phyloP scores from a whole-genome alignment of 768 basidiomycete genomes.

The Stropharia rugosoannulata region DNA sequence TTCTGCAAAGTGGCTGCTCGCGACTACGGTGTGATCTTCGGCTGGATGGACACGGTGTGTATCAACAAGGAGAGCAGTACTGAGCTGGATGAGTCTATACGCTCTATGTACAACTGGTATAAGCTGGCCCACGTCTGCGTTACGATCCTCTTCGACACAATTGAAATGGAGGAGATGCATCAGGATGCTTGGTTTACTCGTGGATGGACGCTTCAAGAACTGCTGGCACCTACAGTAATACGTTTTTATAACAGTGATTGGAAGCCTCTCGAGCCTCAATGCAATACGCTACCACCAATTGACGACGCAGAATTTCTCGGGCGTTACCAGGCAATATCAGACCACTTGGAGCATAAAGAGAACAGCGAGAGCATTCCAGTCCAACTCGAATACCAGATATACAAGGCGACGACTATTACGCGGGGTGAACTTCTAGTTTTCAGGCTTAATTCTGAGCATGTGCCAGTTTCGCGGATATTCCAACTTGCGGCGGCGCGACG shows the following conservation, averaged over 20 bases:
- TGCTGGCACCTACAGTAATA: not conserved
- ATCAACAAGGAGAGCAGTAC: not conserved
- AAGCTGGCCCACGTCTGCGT: not conserved
- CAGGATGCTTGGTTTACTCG: not conserved
- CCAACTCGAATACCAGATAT: no score
- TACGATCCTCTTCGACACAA: not conserved
- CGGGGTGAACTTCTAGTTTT: no score
- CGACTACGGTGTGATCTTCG: not conserved
- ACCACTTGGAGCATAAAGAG: no score
- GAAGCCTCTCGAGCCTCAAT: not conserved
- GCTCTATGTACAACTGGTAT: not conserved
- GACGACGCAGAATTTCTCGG: no score
- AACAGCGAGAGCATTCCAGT: no score
- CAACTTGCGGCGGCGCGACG: no score
- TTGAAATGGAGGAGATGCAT: not conserved
- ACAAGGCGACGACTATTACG: no score
- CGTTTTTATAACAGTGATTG: not conserved
- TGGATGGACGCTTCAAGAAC: not conserved
- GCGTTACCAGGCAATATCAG: no score
- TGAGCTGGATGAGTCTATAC: not conserved
- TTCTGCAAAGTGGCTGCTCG: not conserved
- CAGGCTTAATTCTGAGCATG: no score
- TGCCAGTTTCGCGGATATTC: no score
- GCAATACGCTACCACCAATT: no score
- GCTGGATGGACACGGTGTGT: not conserved